These are phyloP conservation scores for Ogataea hybrid DNA, from an alignment of 1,139 yeast genomes.

Conservation along the genomic window DNA sequence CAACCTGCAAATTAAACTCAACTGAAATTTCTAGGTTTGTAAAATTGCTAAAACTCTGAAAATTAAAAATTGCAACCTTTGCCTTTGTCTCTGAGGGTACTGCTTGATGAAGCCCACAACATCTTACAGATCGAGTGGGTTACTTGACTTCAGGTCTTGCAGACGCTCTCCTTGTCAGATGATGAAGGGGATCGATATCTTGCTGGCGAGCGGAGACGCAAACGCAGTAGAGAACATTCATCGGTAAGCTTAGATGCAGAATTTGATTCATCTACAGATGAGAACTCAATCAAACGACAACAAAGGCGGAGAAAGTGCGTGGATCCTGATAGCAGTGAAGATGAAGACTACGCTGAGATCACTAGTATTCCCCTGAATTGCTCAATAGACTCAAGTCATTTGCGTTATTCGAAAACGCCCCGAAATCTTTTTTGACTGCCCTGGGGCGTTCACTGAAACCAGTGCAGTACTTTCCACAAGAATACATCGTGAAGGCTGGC, in stretches of 20 bases:
- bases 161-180: conserved; percentile 28
- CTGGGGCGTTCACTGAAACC: conserved; percentile 57
- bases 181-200: conserved; percentile 20
- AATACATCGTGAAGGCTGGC: conserved; percentile 65
- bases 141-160: conserved; percentile 22
- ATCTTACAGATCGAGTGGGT: conserved; percentile 4
- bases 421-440: conserved; percentile 57
- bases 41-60: conserved; percentile 1
- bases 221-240: conserved; percentile 2
- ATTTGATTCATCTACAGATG: neutral
- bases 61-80: neutral
- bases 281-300: neutral
- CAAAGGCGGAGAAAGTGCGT: neutral
- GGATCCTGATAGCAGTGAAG: conserved; percentile 10
- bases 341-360: conserved; percentile 17
- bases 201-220: conserved; percentile 5
- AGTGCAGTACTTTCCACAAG: conserved; percentile 63
- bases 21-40: neutral
- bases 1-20: neutral
- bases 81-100: too few relatives aligned
- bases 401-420: conserved; percentile 65
- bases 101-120: conserved; percentile 7
- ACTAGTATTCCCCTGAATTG: conserved; percentile 48
- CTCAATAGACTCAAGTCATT: conserved; percentile 53
- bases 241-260: neutral